phyloP scores from a whole-genome alignment of 768 basidiomycete genomes.

The Pleurotus salmoneostramineus region DNA sequence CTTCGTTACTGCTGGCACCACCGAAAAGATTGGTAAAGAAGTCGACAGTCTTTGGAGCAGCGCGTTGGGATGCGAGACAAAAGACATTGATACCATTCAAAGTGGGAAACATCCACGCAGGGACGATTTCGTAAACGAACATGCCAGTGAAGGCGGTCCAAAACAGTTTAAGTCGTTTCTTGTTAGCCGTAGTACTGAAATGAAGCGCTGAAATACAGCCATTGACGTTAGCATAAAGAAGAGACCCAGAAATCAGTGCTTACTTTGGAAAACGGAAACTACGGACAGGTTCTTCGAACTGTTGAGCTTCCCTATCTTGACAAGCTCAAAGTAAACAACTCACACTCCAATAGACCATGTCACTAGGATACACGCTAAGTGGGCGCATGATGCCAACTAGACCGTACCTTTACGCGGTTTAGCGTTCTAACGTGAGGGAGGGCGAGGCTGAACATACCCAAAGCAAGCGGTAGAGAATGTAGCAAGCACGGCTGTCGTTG shows the following conservation, averaged over 20 bases:
- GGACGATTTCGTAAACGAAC: constrained; percentile 50
- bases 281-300: constrained; percentile 44
- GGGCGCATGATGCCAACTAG: constrained; percentile 56
- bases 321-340: constrained; percentile 9
- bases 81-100: constrained; percentile 59
- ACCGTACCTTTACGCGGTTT: constrained; percentile 39
- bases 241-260: neutral
- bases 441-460: constrained; percentile 30
- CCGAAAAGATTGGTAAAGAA: constrained; percentile 63
- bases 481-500: constrained; percentile 53
- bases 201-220: constrained; percentile 36
- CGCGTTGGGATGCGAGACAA: constrained; percentile 53
- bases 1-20: constrained; percentile 63
- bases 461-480: constrained; percentile 64
- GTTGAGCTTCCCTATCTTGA: neutral
- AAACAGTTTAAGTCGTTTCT: constrained; percentile 48
- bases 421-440: neutral
- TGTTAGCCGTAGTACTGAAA: constrained; percentile 38
- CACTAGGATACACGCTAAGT: constrained; percentile 55
- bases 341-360: constrained; percentile 62
- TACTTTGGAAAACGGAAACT: constrained; percentile 56
- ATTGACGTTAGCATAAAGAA: neutral
- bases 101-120: constrained; percentile 58
- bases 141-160: constrained; percentile 47
- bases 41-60: constrained; percentile 36